Conservation (phyloP, 2,329 filamentous ascomycete species). For the Ceratocystis diversiconidia region DNA sequence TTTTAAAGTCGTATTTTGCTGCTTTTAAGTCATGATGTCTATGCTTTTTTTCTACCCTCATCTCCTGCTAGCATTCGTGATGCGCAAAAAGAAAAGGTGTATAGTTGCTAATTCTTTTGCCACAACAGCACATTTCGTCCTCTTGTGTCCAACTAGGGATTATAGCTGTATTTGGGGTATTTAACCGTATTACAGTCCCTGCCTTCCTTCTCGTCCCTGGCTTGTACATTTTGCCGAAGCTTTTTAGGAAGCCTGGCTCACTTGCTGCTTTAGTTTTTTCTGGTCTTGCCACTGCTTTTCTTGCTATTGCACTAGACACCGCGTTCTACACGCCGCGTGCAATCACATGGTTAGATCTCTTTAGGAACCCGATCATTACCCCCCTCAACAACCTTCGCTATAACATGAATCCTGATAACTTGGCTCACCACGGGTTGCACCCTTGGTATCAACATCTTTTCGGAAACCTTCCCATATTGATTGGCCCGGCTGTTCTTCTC, state of each 20-base stretch:
- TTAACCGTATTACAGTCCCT: slow-evolving; percentile 95
- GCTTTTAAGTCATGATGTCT: not conserved
- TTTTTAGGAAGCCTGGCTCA: slow-evolving; percentile 56
- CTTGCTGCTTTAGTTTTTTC: slow-evolving; percentile 50
- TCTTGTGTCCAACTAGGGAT: slow-evolving; percentile 68
- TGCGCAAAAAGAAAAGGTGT: not conserved
- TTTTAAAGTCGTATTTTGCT: not conserved
- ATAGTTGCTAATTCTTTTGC: slow-evolving; percentile 20
- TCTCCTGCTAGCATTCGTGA: not conserved
- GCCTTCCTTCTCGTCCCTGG: slow-evolving; percentile 80
- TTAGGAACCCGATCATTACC: slow-evolving; percentile 54
- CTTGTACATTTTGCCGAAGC: slow-evolving; percentile 71
- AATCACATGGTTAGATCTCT: slow-evolving; percentile 49
- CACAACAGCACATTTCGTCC: slow-evolving; percentile 58
- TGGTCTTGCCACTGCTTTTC: slow-evolving; percentile 49
- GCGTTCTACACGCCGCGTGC: slow-evolving; percentile 58
- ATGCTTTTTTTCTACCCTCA: not conserved
- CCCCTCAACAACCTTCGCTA: slow-evolving; percentile 67
- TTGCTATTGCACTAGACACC: slow-evolving; percentile 74
- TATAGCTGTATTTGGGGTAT: slow-evolving; percentile 70
- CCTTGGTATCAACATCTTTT: slow-evolving; percentile 65
- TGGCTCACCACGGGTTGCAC: slow-evolving; percentile 62
- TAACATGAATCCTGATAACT: slow-evolving; percentile 55
- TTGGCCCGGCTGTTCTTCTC: slow-evolving; percentile 54
- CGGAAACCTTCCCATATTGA: slow-evolving; percentile 55